Conservation (phyloP, 2,329 filamentous ascomycete species). For the Penicillium hesseltinei region DNA sequence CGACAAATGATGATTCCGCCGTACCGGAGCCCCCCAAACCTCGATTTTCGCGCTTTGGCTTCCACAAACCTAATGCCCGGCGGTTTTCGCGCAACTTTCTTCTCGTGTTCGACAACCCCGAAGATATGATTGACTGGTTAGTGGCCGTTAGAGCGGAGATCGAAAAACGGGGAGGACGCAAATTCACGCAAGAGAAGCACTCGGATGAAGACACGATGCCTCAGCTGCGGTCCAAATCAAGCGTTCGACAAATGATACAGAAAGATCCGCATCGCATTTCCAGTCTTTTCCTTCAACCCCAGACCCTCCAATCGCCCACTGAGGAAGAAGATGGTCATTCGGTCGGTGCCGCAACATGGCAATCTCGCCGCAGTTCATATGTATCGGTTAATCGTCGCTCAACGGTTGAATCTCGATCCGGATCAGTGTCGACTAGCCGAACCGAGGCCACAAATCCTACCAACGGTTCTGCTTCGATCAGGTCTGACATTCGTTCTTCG, state of each 20-base stretch:
- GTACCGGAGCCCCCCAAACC: slow-evolving; percentile 33
- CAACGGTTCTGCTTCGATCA: slow-evolving; percentile 9
- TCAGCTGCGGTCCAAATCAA: slow-evolving; percentile 29
- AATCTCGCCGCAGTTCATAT: slow-evolving; percentile 31
- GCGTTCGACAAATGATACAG: slow-evolving; percentile 34
- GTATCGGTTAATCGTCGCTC: slow-evolving; percentile 33
- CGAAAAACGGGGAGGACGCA: slow-evolving; percentile 46
- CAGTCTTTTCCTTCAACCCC: slow-evolving; percentile 30
- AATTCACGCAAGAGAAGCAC: slow-evolving; percentile 41
- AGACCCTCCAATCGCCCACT: slow-evolving; percentile 22
- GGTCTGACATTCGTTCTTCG: slow-evolving; percentile 18
- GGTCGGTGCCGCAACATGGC: slow-evolving; percentile 21
- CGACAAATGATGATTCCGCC: slow-evolving; percentile 28
- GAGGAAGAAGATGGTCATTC: slow-evolving; percentile 26
- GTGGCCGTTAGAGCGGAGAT: slow-evolving; percentile 47
- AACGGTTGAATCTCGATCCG: slow-evolving; percentile 30
- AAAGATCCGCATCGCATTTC: slow-evolving; percentile 37
- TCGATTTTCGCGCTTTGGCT: slow-evolving; percentile 42
- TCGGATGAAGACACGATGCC: slow-evolving; percentile 30
- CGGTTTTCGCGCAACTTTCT: slow-evolving; percentile 42
- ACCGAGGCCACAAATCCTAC: slow-evolving; percentile 23
- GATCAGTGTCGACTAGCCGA: slow-evolving; percentile 29
- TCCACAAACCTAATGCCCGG: slow-evolving; percentile 35
- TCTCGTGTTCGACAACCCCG: slow-evolving; percentile 44
- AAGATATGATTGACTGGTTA: slow-evolving; percentile 48